Evolutionary conservation across 176 grass and related monocot species (phyloP).

Genomic region (Otatea glauca): DNA sequence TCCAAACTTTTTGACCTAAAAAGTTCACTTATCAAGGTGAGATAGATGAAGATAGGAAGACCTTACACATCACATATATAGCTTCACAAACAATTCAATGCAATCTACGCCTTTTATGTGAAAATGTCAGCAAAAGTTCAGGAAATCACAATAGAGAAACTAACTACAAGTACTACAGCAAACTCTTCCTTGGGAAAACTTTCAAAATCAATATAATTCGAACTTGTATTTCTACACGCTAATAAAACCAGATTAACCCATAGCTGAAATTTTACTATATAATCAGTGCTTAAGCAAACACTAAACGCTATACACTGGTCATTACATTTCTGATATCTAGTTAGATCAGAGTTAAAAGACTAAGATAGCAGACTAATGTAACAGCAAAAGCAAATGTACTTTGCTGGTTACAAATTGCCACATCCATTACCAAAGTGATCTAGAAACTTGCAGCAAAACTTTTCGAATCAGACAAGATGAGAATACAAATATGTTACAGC

Average conservation of each 20-base stretch:
- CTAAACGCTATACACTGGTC: background rate
- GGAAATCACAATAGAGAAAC: background rate
- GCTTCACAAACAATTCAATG: conserved; percentile 12
- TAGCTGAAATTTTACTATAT: background rate
- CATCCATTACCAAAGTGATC: background rate
- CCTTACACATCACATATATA: conserved; percentile 4
- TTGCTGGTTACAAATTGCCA: background rate
- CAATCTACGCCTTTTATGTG: conserved; percentile 15
- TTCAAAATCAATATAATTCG: background rate
- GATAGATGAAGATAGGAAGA: conserved; percentile 30
- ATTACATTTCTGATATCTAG: conserved; percentile 12
- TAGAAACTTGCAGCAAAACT: conserved; percentile 8
- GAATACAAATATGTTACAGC: conserved; percentile 29
- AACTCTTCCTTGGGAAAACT: background rate
- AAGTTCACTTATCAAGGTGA: conserved; percentile 24
- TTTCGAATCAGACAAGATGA: conserved; percentile 4
- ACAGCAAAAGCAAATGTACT: background rate
- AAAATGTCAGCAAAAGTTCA: conserved; percentile 20
- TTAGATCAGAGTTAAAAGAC: background rate
- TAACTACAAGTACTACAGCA: background rate
- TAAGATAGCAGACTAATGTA: background rate
- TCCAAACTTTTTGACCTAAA: conserved; percentile 95
- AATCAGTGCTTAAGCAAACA: background rate
- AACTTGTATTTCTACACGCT: background rate
- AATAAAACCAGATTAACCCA: conserved; percentile 1